A percentile compares a stretch with the other conserved stretches of the same genome.
phyloP scores from a whole-genome alignment of 2,329 filamentous ascomycete species.

The Ceratocystis lukuohia region DNA sequence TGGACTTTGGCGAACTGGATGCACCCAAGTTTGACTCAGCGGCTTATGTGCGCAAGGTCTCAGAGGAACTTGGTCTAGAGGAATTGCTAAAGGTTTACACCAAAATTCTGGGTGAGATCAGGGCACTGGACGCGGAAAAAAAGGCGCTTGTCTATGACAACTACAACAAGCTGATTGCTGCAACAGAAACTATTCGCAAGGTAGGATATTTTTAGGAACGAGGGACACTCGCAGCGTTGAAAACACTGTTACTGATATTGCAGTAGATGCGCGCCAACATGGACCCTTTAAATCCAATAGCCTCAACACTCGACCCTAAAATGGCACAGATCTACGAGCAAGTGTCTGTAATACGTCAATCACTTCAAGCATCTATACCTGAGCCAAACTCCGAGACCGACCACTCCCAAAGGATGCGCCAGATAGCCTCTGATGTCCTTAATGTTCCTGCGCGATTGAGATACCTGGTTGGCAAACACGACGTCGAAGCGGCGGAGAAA shows the following conservation, averaged over 20 bases:
- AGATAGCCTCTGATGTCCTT: conserved; percentile 50
- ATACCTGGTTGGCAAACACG: conserved; percentile 44
- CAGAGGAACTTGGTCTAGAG: conserved; percentile 50
- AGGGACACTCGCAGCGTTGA: neutral
- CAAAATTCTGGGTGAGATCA: conserved; percentile 62
- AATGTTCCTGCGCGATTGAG: conserved; percentile 47
- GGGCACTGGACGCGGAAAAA: conserved; percentile 84
- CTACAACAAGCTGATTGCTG: conserved; percentile 91
- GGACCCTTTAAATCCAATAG: conserved; percentile 64
- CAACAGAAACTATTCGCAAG: conserved; percentile 87
- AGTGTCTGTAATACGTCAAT: conserved; percentile 41
- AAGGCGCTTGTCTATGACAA: conserved; percentile 98
- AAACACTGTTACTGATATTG: neutral
- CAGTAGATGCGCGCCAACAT: conserved; percentile 63
- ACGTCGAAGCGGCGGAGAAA: conserved; percentile 44
- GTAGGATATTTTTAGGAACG: conserved; percentile 27
- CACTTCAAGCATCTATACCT: conserved; percentile 36
- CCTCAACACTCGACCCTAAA: conserved; percentile 57
- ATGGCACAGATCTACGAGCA: conserved; percentile 60
- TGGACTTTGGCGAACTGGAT: conserved; percentile 60
- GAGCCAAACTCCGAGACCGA: conserved; percentile 29
- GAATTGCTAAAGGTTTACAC: conserved; percentile 59
- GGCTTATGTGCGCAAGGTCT: conserved; percentile 49
- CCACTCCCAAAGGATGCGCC: conserved; percentile 31
- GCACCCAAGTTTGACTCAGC: conserved; percentile 56